These are phyloP conservation scores for Penicillium psychrofluorescens DNA, from an alignment of 495 filamentous ascomycete species.

Conservation along the genomic window DNA sequence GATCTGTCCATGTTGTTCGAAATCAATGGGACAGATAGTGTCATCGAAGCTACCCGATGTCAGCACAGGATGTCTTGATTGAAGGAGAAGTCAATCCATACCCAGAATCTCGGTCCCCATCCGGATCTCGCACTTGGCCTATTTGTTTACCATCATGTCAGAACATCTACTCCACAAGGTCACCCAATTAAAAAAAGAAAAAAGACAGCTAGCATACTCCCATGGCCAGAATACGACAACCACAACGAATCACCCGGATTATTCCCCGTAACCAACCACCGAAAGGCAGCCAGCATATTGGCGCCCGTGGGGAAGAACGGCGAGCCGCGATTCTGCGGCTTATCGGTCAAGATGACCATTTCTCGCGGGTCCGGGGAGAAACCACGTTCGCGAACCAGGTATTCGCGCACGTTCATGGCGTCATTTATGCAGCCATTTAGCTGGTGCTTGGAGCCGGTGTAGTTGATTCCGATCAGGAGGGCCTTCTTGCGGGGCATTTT, in stretches of 20 bases:
- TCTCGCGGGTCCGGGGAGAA: constrained; percentile 40
- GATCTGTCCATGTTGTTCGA: constrained; percentile 41
- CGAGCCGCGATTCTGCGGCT: constrained; percentile 35
- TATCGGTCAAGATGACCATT: constrained; percentile 49
- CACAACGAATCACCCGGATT: constrained; percentile 41
- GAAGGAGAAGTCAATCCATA: constrained; percentile 5
- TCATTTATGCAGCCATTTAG: constrained; percentile 53
- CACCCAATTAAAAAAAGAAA: neutral
- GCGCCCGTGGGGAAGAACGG: constrained; percentile 46
- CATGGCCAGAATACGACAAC: constrained; percentile 54
- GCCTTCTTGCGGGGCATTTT: constrained; percentile 41
- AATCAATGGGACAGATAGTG: constrained; percentile 52
- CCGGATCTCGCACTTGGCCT: constrained; percentile 38
- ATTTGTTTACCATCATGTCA: neutral
- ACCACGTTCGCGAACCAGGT: constrained; percentile 36
- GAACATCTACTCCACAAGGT: too few relatives aligned
- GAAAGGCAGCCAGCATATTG: constrained; percentile 50
- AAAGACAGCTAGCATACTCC: constrained; percentile 23
- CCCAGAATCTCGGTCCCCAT: constrained; percentile 39
- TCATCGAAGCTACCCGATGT: constrained; percentile 38
- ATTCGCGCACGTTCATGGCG: constrained; percentile 41
- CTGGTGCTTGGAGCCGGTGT: constrained; percentile 42
- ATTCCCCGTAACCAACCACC: constrained; percentile 48
- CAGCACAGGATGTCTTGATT: constrained; percentile 6
- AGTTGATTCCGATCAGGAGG: constrained; percentile 57